Conservation (phyloP, 148 eudicot genomes). For the Rhododendron kiyosumense region DNA sequence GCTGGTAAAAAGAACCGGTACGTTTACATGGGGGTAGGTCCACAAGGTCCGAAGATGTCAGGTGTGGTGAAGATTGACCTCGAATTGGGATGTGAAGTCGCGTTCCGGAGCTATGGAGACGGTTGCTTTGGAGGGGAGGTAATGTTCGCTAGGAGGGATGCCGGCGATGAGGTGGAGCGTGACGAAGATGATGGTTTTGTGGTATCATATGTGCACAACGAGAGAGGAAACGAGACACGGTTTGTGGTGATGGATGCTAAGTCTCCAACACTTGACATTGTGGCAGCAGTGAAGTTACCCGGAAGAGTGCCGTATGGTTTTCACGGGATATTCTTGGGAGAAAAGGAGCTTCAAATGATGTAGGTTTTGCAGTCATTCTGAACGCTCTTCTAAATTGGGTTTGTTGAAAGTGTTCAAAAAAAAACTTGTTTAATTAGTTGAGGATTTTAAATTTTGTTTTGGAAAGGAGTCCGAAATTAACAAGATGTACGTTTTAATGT, state of each 20-base stretch:
- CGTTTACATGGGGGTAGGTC: constrained; percentile 14
- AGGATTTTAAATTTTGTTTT: not conserved
- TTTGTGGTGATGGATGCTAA: constrained; percentile 26
- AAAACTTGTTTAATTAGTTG: not conserved
- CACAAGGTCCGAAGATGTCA: constrained; percentile 17
- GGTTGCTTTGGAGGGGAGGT: constrained; percentile 10
- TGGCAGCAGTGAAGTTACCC: constrained; percentile 12
- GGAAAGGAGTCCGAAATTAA: not conserved
- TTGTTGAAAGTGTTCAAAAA: too few relatives aligned
- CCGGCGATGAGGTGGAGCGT: not conserved
- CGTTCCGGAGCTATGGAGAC: constrained; percentile 9
- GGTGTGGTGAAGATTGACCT: constrained; percentile 34
- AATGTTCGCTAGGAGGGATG: constrained; percentile 11
- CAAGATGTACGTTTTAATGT: too few relatives aligned
- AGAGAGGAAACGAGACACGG: constrained; percentile 16
- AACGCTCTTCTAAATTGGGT: too few relatives aligned
- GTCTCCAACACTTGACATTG: constrained; percentile 15
- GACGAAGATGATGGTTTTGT: constrained; percentile 26
- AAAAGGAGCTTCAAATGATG: not conserved
- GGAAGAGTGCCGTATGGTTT: constrained; percentile 19
- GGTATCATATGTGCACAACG: constrained; percentile 19
- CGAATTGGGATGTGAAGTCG: constrained; percentile 12
- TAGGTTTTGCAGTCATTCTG: not conserved
- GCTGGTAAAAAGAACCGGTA: constrained; percentile 18
- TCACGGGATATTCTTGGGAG: constrained; percentile 11